Evolutionary conservation across 306 rosid genomes (phyloP).

Genomic region (Trifolium dubium): DNA sequence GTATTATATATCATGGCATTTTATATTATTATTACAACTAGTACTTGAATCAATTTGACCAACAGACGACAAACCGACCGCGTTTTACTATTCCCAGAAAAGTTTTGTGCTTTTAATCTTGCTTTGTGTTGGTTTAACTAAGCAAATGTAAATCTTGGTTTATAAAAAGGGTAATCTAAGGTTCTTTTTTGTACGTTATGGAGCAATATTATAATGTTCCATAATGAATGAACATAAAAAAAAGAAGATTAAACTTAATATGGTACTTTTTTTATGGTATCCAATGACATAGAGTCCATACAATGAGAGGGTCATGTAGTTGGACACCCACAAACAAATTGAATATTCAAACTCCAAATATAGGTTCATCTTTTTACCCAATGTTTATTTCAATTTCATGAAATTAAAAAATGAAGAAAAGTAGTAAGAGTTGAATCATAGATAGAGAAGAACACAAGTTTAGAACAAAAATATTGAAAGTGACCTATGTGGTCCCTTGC

Average conservation of each 20-base stretch:
- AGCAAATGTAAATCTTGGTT: conserved; percentile 26
- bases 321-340: neutral
- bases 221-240: conserved; percentile 10
- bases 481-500: conserved; percentile 53
- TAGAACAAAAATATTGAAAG: neutral
- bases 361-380: neutral
- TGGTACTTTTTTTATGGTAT: conserved; percentile 14
- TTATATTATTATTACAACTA: too few relatives aligned
- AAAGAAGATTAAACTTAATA: neutral
- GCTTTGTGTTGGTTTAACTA: conserved; percentile 40
- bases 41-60: conserved; percentile 32
- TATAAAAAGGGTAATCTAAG: conserved; percentile 43
- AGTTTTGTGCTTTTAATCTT: conserved; percentile 38
- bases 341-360: neutral
- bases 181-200: conserved; percentile 38
- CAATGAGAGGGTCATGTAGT: conserved; percentile 19
- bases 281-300: conserved; percentile 39
- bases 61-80: conserved; percentile 78
- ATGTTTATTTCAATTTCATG: neutral
- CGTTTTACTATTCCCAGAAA: conserved; percentile 57
- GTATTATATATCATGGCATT: too few relatives aligned
- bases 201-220: conserved; percentile 1
- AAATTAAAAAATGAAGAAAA: too few relatives aligned
- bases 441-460: neutral
- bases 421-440: too few relatives aligned